Base-by-base conservation (phyloP, 768 basidiomycete species). In the Paxillus ammoniavirescens region DNA sequence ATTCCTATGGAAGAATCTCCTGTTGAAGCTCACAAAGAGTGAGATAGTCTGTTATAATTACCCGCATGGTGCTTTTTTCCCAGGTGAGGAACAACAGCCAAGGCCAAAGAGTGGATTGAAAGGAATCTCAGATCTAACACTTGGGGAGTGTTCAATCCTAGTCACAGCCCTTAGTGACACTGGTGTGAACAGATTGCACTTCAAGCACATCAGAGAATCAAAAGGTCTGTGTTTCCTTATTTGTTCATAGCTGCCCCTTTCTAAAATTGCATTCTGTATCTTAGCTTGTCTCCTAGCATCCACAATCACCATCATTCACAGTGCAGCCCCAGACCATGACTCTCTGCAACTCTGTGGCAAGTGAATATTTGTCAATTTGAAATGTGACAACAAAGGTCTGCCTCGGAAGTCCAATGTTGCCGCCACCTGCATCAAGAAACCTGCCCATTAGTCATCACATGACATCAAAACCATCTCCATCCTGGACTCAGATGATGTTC, bases 1-100 rank as follows among this genome's bases (percentile, higher is more conserved):
- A 1, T 56, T 57, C 10, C 56, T 44, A 2, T 57, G 56, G 56
- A 57, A 57, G 9, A 21, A 4, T 0, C 23, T 57, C 4, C 56
- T 48, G 1, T 4, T 1, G 0, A 50, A 50, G 49, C 47, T 57
- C 5, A 26, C 54, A 2, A 45, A n/a, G 0, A 48, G 44, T 2
- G 35, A 43, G 1, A 17, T 57, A 4, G 28, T 45, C 0, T 43
- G 49, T 1, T 13, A 28, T 23, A 55, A 55, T n/a, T 56, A 10
- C 9, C 49, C 44, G 0, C 31, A 46, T 4, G 10, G 1, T 5
- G 36, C 50, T 0, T 14, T n/a, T 8, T 42, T 56, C 1, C 48
- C 56, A 3, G 40, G 56, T 1, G 26, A 56, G 14, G 42, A 56
- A 4, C 26, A 9, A n/a, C 17, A 18, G 2, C 28, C 49, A 28